Percentiles rank a stretch among this genome's conserved stretches.
These are phyloP conservation scores for Diplosphaera chodatii DNA, from an alignment of 139 green algal genomes.

Conservation along the genomic window DNA sequence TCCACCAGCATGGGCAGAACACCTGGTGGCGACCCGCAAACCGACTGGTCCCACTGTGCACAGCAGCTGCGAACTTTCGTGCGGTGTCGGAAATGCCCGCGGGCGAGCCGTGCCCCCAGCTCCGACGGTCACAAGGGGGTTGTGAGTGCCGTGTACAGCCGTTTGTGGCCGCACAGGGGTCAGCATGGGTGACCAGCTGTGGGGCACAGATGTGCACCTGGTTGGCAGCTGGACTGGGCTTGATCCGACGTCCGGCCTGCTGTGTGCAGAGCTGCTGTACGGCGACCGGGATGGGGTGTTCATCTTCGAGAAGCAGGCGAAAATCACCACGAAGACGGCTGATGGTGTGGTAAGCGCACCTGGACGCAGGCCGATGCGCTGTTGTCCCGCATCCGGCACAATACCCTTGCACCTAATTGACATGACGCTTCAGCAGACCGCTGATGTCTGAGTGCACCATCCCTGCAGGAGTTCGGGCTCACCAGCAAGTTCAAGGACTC, in stretches of 20 bases:
- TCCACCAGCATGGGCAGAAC: not conserved
- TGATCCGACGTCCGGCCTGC: not conserved
- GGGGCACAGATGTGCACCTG: not conserved
- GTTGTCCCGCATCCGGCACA: not conserved
- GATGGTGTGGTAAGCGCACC: constrained; percentile 45
- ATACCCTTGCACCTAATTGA: too few species aligned
- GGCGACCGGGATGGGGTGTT: constrained; percentile 34
- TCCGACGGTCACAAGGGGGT: too few species aligned
- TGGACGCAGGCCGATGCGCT: not conserved
- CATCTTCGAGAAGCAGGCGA: constrained; percentile 36
- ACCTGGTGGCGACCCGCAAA: not conserved
- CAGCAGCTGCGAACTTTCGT: too few species aligned
- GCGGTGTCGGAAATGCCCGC: too few species aligned
- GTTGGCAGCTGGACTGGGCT: not conserved
- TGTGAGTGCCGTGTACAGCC: too few species aligned
- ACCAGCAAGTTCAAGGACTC: constrained; percentile 22
- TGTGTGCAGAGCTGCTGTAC: constrained; percentile 41
- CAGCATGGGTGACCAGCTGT: too few species aligned
- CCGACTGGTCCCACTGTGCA: not conserved
- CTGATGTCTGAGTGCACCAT: too few species aligned
- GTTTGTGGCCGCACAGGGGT: too few species aligned
- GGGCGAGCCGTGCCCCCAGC: too few species aligned
- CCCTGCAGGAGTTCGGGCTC: constrained; percentile 37
- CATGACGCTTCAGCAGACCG: too few species aligned
- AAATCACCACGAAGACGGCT: constrained; percentile 32